Percentiles rank a stretch among this genome's conserved stretches.
Evolutionary conservation across 1,284 basidiomycete genomes (phyloP).

Genomic region (Sanghuangporus weigelae): DNA sequence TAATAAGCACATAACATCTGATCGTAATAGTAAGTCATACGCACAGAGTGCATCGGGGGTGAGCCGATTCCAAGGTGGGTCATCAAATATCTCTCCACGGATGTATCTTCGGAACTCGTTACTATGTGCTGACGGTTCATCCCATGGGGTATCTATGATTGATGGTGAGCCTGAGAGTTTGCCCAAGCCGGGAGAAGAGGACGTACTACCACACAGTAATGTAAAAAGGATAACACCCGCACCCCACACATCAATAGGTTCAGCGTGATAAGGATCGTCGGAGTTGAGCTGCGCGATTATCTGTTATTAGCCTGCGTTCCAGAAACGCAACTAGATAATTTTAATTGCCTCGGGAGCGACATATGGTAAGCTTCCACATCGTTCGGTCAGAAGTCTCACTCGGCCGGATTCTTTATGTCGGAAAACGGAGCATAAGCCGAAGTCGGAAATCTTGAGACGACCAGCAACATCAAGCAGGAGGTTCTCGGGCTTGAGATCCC

Average conservation of each 20-base stretch:
- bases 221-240: conserved; percentile 96
- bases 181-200: not conserved
- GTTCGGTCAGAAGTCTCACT: conserved; percentile 63
- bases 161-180: not conserved
- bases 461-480: conserved; percentile 78
- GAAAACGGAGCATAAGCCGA: conserved; percentile 91
- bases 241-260: conserved; percentile 95
- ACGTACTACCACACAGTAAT: conserved; percentile 85
- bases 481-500: conserved; percentile 97
- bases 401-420: conserved; percentile 83
- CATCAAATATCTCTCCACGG: conserved; percentile 69
- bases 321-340: conserved; percentile 14
- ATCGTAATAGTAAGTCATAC: not conserved
- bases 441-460: conserved; percentile 89
- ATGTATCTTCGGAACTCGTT: conserved; percentile 79
- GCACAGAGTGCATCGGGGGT: conserved; percentile 58
- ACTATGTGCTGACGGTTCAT: conserved; percentile 80
- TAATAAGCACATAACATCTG: not conserved
- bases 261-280: conserved; percentile 73
- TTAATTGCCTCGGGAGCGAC: conserved; percentile 90
- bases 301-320: conserved; percentile 1
- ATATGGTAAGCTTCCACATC: conserved; percentile 94
- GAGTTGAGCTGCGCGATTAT: conserved; percentile 38
- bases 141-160: conserved; percentile 90
- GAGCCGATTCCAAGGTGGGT: conserved; percentile 82